These are phyloP conservation scores for Pterocarpus santalinus DNA, from an alignment of 306 rosid species.

Conservation along the genomic window DNA sequence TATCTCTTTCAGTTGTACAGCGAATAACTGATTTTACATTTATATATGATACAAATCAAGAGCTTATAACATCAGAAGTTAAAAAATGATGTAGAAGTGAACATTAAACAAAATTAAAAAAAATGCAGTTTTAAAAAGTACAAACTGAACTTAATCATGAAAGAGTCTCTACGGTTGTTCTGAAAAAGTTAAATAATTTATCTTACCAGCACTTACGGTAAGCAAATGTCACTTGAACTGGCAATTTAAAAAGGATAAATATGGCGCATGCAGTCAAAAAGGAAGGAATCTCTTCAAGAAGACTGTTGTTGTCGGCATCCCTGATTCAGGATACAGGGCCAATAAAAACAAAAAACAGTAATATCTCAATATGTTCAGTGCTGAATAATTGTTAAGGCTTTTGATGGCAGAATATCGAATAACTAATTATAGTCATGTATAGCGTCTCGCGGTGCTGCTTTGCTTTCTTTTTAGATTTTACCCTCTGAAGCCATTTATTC, in stretches of 20 bases:
- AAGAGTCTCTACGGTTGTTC: background rate
- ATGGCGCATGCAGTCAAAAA: conserved; percentile 30
- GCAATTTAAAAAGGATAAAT: background rate
- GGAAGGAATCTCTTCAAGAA: conserved; percentile 32
- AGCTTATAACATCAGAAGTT: too few relatives aligned
- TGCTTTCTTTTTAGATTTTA: too few relatives aligned
- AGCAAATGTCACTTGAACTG: conserved; percentile 38
- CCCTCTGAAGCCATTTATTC: background rate
- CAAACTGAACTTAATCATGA: conserved; percentile 7
- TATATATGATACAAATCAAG: too few relatives aligned
- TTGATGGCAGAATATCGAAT: background rate
- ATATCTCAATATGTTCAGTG: background rate
- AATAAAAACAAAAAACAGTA: background rate
- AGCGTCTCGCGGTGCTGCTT: background rate
- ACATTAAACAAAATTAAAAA: background rate
- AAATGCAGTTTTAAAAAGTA: background rate
- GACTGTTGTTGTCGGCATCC: conserved; percentile 42
- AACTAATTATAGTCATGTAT: conserved; percentile 23
- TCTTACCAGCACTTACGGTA: background rate
- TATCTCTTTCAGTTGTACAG: too few relatives aligned
- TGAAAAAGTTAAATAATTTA: background rate
- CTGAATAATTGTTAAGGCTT: background rate
- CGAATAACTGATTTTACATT: too few relatives aligned
- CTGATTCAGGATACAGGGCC: conserved; percentile 8
- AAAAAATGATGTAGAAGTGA: background rate